Evolutionary conservation across 495 filamentous ascomycete genomes (phyloP), one percentile per base, ranked within the genome.

Genomic region (Podospora didyma): DNA sequence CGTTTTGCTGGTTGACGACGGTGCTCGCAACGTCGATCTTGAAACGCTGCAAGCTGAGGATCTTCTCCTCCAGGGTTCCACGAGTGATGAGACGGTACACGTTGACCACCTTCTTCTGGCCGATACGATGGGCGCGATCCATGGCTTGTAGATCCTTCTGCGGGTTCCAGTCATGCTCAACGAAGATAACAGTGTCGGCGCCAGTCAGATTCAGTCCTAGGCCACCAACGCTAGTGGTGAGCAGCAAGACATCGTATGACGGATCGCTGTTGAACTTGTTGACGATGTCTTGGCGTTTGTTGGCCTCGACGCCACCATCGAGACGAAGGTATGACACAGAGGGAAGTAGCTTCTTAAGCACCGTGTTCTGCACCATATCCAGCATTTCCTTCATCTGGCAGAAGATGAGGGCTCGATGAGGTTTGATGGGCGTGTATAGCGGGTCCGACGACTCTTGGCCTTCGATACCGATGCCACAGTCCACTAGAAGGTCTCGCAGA

Each of bases 371-470:
- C 11, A 98, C 95, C 78, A 97, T 96, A 68, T 97, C 95, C 19
- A 97, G 78, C 95, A 97, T 98, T 69, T 97, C 95, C 69, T 97
- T 97, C 89, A 97, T 95, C 67, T 98, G 94, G 64, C 93, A 98
- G 79, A 98, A 98, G 62, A 98, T 88, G 51, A 98, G 82, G 2
- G 95, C 95, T 42, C 94, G 89, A 62, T 98, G 94, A 4, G 91
- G 94, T 60, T 89, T 93, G 69, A 97, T 93, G 46, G 89, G 92
- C 68, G 81, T 75, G 63, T 79, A 79, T 16, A 79, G 71, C 6
- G 77, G 77, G 53, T 79, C 80, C 26, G 79, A 87, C 14, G 86
- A 81, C 51, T 86, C 89, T 2, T 85, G 81, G 3, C 84, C 84
- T 21, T 86, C 81, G 31, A 84, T 76, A 51, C 94, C 94, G 70